Evolutionary conservation across 345 rosid species (phyloP), one percentile per base, ranked within the genome.

Genomic region (Psidium guajava): DNA sequence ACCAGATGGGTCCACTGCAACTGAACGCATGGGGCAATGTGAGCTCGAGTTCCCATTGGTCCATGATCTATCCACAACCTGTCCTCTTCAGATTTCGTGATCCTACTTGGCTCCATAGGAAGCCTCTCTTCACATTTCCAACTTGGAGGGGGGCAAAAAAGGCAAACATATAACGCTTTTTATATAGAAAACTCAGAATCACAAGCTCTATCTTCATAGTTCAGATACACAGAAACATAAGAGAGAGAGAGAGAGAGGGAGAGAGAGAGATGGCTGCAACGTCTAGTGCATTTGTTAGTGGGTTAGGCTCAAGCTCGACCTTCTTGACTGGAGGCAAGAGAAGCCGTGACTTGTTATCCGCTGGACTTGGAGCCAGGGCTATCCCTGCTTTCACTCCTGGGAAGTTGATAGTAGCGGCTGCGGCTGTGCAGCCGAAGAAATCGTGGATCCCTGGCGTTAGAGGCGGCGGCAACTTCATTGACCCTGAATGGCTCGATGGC

Each of bases 401-500:
- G 85, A 95, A 87, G 88, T 81, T 90, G 64, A 82, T 91, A 6
- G 94, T 94, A 3, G 95, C 88, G 83, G 90, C 92, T 32, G 89
- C 90, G 86, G 85, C 84, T 36, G 80, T 1, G 47, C 80, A 69
- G 80, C 86, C 94, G 3, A 95, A 97, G 93, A 96, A 97, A 83
- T 97, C 99, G 8, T 97, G 99, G 99, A 86, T 97, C 87, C 99
- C 99, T 27, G 96, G 49, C 20, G 99, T 97, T 55, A 97, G 18
- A 90, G 95, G 93, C 22, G 98, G 98, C 24, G 96, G 98, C 89
- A 95, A 93, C 96, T 90, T 97, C 85, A 42, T 93, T 36, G 92
- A 97, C 93, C 98, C 99, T 0, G 99, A 95, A 83, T 97, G 99
- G 98, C 99, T 97, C 54, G 99, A 97, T 89, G 99, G 98, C 93